A percentile compares a stretch with the other conserved stretches of the same genome.
phyloP scores from a whole-genome alignment of 2,329 filamentous ascomycete species.

The Nectriaceae sp. region DNA sequence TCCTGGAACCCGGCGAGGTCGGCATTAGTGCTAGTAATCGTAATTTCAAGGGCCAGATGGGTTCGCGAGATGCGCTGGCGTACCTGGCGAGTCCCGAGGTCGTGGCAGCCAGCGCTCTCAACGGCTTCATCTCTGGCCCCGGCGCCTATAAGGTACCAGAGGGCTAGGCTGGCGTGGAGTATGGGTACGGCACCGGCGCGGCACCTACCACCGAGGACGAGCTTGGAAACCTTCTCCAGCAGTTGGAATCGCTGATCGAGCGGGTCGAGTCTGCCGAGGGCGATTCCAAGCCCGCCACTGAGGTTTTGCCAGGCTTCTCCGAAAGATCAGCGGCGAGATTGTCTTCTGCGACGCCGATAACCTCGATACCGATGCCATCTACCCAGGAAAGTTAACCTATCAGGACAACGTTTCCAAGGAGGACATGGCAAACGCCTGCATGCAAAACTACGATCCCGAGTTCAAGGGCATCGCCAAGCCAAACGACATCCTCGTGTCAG shows the following conservation, averaged over 20 bases:
- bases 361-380: constrained; percentile 91
- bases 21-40: constrained; percentile 83
- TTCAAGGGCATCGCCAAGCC: constrained; percentile 66
- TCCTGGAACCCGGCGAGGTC: constrained; percentile 82
- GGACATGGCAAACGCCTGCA: constrained; percentile 86
- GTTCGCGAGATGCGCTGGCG: constrained; percentile 63
- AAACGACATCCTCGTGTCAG: constrained; percentile 80
- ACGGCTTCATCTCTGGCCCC: constrained; percentile 72
- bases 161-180: constrained; percentile 25
- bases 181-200: background rate
- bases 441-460: constrained; percentile 86
- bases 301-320: constrained; percentile 84
- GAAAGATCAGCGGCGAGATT: constrained; percentile 84
- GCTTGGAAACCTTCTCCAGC: background rate
- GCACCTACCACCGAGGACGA: background rate
- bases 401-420: constrained; percentile 77
- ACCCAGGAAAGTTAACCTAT: constrained; percentile 79
- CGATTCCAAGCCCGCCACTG: constrained; percentile 51
- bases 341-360: constrained; percentile 76
- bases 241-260: background rate
- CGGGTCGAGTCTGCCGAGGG: constrained; percentile 33
- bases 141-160: constrained; percentile 76
- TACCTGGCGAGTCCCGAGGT: constrained; percentile 90
- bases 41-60: constrained; percentile 93
- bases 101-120: constrained; percentile 83